Evolutionary conservation across 225 moss, liverwort and hornwort genomes (phyloP), one percentile per base, ranked within the genome.

Genomic region (Marchantia paleacea): DNA sequence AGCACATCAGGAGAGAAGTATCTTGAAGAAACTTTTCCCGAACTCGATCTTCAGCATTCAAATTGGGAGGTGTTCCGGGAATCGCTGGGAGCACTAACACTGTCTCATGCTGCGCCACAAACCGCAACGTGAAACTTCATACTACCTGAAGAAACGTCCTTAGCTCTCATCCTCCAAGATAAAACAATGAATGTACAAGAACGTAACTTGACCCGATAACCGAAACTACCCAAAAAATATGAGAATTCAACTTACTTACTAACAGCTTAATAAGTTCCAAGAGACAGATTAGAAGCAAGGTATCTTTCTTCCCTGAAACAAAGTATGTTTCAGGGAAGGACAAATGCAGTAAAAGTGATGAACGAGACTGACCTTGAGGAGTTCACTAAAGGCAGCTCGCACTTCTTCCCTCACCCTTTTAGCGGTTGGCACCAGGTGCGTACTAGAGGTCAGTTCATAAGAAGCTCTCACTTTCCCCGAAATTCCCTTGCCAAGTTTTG

Each of bases 361-460:
- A 52, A 30, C 7, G 20, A 76, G 28, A 30, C 52, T 63, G 49
- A 94, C 94, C 90, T 90, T 74, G 19, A 94, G 82, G 65, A 94
- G 91, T 10, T 92, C 89, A 73, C 86, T 90, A 4, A 94, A 84
- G 50, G 90, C 88, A 61, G 80, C 85, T 55, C 87, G 86, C 6
- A 88, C 86, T 87, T 94, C 94, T 76, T 92, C 94, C 82, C 90
- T 90, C 50, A 94, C 92, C 80, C 90, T 89, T 66, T 85, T 88
- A 22, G 94, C 94, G 81, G 92, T 88, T 80, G 76, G 91, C 88
- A 86, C 91, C 5, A 94, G 78, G 53, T 91, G 90, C 72, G 94
- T 87, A 82, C 90, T 91, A 76, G 88, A 86, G 30, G 94, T 92
- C 72, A 94, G 86, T 80, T 91, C 79, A 80, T 87, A 87, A 53